Evolutionary conservation across 2,329 filamentous ascomycete species (phyloP).

Genomic region (Fonsecaea nubica): DNA sequence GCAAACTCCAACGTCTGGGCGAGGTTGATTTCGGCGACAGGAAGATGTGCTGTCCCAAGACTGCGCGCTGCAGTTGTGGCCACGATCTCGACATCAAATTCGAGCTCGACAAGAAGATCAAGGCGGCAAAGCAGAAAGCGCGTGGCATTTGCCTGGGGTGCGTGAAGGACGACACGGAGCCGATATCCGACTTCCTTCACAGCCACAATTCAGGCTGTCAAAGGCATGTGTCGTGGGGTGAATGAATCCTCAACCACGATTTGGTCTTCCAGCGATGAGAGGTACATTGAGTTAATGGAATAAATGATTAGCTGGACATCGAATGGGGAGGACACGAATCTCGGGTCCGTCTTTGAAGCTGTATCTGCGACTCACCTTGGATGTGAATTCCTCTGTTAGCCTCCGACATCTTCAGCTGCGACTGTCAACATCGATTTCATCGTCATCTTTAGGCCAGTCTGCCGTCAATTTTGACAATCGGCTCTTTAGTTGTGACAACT

Average conservation of each 20-base stretch:
- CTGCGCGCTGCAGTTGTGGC: not conserved
- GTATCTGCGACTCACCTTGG: not conserved
- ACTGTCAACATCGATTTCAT: too few relatives aligned
- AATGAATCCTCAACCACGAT: not conserved
- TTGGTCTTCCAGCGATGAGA: not conserved
- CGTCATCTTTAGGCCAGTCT: too few relatives aligned
- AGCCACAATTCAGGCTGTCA: not conserved
- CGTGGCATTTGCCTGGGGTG: not conserved
- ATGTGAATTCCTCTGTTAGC: too few relatives aligned
- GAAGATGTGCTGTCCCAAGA: slow-evolving; percentile 1
- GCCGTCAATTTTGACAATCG: too few relatives aligned
- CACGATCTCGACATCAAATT: not conserved
- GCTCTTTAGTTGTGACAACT: not conserved
- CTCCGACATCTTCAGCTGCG: too few relatives aligned
- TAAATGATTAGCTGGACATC: not conserved
- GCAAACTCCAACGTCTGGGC: not conserved
- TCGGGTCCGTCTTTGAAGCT: not conserved
- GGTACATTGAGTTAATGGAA: not conserved
- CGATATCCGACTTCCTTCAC: not conserved
- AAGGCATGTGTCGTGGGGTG: not conserved
- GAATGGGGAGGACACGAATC: not conserved
- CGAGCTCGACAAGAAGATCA: not conserved
- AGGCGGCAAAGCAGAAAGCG: not conserved
- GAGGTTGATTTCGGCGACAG: not conserved
- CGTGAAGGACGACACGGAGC: not conserved